phyloP scores from a whole-genome alignment of 1,139 yeast species.

The Pichia sp. region DNA sequence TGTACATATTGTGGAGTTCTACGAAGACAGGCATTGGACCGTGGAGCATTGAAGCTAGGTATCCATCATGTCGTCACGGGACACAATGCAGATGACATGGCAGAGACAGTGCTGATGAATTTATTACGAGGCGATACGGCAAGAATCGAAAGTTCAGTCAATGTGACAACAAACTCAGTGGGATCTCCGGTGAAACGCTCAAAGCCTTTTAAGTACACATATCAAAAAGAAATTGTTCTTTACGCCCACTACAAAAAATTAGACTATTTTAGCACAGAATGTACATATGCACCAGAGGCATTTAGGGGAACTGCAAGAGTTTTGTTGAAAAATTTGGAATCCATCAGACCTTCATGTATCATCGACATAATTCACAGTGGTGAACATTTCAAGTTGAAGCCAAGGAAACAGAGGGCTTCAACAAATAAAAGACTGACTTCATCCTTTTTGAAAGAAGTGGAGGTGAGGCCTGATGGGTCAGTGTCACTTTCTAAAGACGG shows the following conservation, averaged over 20 bases:
- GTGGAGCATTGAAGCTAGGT: slow-evolving; percentile 89
- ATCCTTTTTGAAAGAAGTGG: slow-evolving; percentile 36
- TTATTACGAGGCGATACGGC: slow-evolving; percentile 93
- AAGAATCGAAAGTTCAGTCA: slow-evolving; percentile 84
- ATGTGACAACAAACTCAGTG: slow-evolving; percentile 73
- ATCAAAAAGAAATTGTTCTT: slow-evolving; percentile 94
- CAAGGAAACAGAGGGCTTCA: slow-evolving; percentile 38
- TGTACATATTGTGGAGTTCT: slow-evolving; percentile 98
- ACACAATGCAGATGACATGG: slow-evolving; percentile 99
- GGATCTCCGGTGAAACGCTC: slow-evolving; percentile 86
- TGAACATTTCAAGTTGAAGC: slow-evolving; percentile 71
- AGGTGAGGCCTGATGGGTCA: slow-evolving; percentile 58
- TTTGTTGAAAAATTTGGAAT: slow-evolving; percentile 81
- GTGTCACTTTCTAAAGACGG: slow-evolving; percentile 54
- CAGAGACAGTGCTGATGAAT: slow-evolving; percentile 96
- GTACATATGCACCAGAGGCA: slow-evolving; percentile 98
- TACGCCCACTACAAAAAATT: slow-evolving; percentile 95
- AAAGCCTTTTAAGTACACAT: slow-evolving; percentile 92
- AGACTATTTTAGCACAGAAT: slow-evolving; percentile 95
- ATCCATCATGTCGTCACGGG: slow-evolving; percentile 95
- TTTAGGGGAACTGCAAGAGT: slow-evolving; percentile 97
- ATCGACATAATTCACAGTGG: slow-evolving; percentile 94
- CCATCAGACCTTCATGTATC: slow-evolving; percentile 88
- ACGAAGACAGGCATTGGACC: slow-evolving; percentile 90
- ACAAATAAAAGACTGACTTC: slow-evolving; percentile 17